Conservation (phyloP, 2,329 filamentous ascomycete genomes). For the Ramularia endophylla region DNA sequence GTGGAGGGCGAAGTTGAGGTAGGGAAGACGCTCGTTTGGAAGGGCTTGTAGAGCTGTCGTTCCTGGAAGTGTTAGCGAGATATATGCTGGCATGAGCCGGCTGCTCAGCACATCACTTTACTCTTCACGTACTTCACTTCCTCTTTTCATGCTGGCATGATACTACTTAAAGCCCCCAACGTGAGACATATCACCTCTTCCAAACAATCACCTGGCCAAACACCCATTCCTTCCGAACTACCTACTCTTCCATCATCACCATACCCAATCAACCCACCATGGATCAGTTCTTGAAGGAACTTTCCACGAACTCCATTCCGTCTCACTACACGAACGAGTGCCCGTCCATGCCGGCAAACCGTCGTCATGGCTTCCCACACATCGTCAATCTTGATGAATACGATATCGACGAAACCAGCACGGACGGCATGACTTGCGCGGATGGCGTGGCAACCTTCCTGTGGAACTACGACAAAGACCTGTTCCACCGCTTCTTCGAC, state of each 20-base stretch:
- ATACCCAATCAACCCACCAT: no score
- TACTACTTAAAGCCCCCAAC: no score
- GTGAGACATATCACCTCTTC: no score
- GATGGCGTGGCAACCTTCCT: slow-evolving; percentile 5
- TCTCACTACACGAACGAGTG: slow-evolving; percentile 3
- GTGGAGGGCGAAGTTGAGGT: slow-evolving; percentile 53
- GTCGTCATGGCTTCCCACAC: slow-evolving; percentile 2
- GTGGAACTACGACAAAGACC: slow-evolving; percentile 1
- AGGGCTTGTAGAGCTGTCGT: slow-evolving; percentile 44
- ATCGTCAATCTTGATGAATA: slow-evolving; percentile 1
- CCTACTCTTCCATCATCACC: no score
- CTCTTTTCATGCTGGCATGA: no score
- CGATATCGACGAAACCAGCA: background rate
- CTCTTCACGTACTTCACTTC: no score
- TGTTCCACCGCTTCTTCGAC: slow-evolving; percentile 5
- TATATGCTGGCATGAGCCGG: no score
- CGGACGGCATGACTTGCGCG: background rate
- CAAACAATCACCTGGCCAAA: no score
- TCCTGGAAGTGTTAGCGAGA: no score
- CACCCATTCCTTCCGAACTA: no score
- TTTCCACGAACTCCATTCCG: background rate
- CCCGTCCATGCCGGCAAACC: slow-evolving; percentile 2
- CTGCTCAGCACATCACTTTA: no score
- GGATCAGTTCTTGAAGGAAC: no score
- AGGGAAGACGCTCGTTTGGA: slow-evolving; percentile 61